A percentile compares a stretch with the other conserved stretches of the same genome.
Conservation (phyloP, 306 rosid species). For the Castanea sativa region DNA sequence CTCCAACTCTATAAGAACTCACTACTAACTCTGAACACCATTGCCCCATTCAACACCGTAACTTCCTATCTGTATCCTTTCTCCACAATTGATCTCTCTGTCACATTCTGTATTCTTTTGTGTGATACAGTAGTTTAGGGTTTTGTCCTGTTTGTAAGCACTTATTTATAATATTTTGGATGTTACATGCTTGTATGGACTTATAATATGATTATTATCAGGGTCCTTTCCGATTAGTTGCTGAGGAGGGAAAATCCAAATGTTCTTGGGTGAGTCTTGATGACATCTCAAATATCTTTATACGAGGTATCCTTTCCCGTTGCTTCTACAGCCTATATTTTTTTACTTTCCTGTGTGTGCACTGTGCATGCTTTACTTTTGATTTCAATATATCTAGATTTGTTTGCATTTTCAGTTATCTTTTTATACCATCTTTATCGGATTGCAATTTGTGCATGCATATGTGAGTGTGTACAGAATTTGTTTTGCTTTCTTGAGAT, state of each 20-base stretch:
- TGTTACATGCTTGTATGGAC: neutral
- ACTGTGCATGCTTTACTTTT: no score
- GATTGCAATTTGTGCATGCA: neutral
- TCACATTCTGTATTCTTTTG: no score
- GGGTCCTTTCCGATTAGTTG: conserved; percentile 98
- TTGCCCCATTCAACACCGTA: no score
- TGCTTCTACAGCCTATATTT: conserved; percentile 19
- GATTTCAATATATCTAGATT: neutral
- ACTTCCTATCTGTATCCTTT: no score
- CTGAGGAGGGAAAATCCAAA: conserved; percentile 96
- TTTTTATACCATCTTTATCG: neutral
- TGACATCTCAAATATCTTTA: conserved; percentile 76
- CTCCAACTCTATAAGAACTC: no score
- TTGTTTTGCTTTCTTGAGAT: neutral
- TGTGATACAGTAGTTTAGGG: no score
- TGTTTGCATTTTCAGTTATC: neutral
- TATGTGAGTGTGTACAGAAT: neutral
- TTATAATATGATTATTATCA: conserved; percentile 23
- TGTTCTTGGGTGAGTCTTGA: conserved; percentile 99
- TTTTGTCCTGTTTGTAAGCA: no score
- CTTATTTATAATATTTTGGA: neutral
- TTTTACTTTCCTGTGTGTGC: neutral
- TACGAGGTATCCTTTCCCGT: conserved; percentile 58
- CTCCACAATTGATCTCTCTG: no score
- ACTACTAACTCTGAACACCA: no score